phyloP scores from a whole-genome alignment of 306 rosid genomes.

The Citrullus amarus region DNA sequence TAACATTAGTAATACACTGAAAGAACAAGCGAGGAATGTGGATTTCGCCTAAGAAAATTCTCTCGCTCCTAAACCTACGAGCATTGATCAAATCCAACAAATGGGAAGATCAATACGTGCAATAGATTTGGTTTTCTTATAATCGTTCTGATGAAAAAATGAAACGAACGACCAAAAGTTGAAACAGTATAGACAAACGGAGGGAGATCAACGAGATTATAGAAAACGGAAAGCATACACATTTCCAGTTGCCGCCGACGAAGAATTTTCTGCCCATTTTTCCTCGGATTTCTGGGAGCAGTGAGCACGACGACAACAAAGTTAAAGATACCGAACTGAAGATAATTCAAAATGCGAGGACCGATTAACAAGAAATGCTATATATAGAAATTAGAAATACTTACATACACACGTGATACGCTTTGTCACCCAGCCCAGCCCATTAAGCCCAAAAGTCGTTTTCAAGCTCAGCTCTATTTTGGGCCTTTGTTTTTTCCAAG shows the following conservation, averaged over 20 bases:
- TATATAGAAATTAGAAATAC: no score
- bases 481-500: no score
- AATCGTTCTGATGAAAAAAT: background rate
- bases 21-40: background rate
- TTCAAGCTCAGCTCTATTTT: background rate
- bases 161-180: background rate
- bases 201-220: background rate
- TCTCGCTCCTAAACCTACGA: background rate
- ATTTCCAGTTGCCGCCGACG: slow-evolving; percentile 95
- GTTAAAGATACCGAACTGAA: background rate
- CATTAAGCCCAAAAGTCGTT: background rate
- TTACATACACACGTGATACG: no score
- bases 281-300: background rate
- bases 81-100: background rate
- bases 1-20: background rate
- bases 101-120: background rate
- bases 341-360: background rate
- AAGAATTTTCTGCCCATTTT: slow-evolving; percentile 62
- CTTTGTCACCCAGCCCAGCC: background rate
- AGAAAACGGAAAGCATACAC: slow-evolving; percentile 33
- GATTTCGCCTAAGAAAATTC: background rate
- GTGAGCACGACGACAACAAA: background rate
- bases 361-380: background rate
- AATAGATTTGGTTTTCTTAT: background rate
- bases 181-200: background rate